These are phyloP conservation scores for Aspergillus latus DNA, from an alignment of 2,329 filamentous ascomycete species.

Conservation along the genomic window DNA sequence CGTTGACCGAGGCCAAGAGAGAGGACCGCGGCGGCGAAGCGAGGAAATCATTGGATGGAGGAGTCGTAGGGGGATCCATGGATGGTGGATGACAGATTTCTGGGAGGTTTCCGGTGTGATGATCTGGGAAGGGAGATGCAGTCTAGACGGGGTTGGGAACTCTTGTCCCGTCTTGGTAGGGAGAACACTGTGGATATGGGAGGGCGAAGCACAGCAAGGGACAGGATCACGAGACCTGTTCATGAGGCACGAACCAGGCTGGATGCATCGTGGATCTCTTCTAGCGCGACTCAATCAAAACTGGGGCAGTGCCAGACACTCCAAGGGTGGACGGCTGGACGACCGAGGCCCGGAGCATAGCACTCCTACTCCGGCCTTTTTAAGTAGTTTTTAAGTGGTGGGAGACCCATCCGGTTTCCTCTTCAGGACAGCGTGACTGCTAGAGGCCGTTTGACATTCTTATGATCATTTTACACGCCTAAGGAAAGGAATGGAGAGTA, in stretches of 20 bases:
- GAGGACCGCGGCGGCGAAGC: background rate
- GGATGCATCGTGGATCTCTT: slow-evolving; percentile 1
- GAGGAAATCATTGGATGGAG: background rate
- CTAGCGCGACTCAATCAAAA: slow-evolving; percentile 1
- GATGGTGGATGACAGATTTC: background rate
- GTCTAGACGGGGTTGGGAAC: slow-evolving; percentile 6
- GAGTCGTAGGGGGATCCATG: background rate
- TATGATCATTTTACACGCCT: background rate
- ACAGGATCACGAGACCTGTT: slow-evolving; percentile 9
- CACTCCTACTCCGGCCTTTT: background rate
- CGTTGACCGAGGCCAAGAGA: background rate
- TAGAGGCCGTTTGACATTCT: background rate
- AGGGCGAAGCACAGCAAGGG: slow-evolving; percentile 1
- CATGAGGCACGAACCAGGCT: slow-evolving; percentile 5
- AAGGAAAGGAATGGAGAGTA: slow-evolving; percentile 5
- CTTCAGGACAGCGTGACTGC: background rate
- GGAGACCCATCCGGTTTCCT: slow-evolving; percentile 1
- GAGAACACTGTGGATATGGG: background rate
- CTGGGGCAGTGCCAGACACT: background rate
- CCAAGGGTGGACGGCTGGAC: too few species aligned
- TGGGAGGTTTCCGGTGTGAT: slow-evolving; percentile 8
- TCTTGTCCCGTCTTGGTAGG: slow-evolving; percentile 11
- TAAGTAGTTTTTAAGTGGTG: background rate
- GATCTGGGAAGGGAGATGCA: slow-evolving; percentile 8
- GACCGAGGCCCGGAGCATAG: slow-evolving; percentile 6